A percentile compares a stretch with the other conserved stretches of the same genome.
phyloP scores from a whole-genome alignment of 1,139 yeast genomes.

The Nematodospora anomalae region DNA sequence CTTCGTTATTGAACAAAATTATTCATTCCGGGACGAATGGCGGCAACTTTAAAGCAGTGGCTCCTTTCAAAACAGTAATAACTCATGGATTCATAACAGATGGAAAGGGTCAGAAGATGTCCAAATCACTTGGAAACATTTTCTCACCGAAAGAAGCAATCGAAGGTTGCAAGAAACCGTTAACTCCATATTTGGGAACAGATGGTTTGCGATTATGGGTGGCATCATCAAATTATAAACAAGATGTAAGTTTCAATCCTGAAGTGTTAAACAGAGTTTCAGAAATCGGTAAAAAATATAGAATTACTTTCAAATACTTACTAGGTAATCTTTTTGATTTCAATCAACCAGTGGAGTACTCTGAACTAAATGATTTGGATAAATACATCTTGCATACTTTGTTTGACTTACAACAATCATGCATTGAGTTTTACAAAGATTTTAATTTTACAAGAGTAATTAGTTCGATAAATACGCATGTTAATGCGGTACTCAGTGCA shows the following conservation, averaged over 20 bases:
- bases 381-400: slow-evolving; percentile 60
- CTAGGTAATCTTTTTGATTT: slow-evolving; percentile 68
- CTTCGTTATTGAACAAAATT: slow-evolving; percentile 79
- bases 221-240: slow-evolving; percentile 83
- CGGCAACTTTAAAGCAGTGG: slow-evolving; percentile 40
- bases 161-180: slow-evolving; percentile 58
- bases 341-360: slow-evolving; percentile 25
- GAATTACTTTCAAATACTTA: slow-evolving; percentile 78
- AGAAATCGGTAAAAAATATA: slow-evolving; percentile 75
- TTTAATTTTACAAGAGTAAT: slow-evolving; percentile 69
- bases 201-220: slow-evolving; percentile 93
- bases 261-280: slow-evolving; percentile 73
- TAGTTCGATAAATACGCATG: slow-evolving; percentile 65
- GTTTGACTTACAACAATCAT: slow-evolving; percentile 43
- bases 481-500: slow-evolving; percentile 76
- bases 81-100: slow-evolving; percentile 96
- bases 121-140: slow-evolving; percentile 86
- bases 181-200: slow-evolving; percentile 73
- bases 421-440: slow-evolving; percentile 47
- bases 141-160: slow-evolving; percentile 69
- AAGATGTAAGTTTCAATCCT: slow-evolving; percentile 75
- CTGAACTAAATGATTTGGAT: slow-evolving; percentile 58
- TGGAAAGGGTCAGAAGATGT: slow-evolving; percentile 85
- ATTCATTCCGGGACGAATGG: slow-evolving; percentile 46
- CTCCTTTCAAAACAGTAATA: slow-evolving; percentile 72